phyloP scores from a whole-genome alignment of 768 basidiomycete species.

The Lepiota venenata region DNA sequence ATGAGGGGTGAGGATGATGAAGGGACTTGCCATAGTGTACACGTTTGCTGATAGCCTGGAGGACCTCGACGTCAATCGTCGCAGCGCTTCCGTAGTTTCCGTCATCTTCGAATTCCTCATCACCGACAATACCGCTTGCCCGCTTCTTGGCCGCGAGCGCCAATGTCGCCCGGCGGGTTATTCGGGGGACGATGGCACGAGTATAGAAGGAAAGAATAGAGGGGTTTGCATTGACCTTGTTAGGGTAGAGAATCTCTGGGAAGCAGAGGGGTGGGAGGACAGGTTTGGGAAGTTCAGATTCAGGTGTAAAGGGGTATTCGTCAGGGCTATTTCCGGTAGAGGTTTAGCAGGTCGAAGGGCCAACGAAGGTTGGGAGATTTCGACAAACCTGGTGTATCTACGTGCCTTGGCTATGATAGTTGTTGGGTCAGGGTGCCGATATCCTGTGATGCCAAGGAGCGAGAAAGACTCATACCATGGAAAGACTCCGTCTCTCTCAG shows the following conservation, averaged over 20 bases:
- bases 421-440: conserved; percentile 10
- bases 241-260: conserved; percentile 76
- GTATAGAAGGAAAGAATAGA: conserved; percentile 91
- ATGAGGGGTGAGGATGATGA: not conserved
- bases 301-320: conserved; percentile 89
- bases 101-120: conserved; percentile 82
- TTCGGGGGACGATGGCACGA: conserved; percentile 82
- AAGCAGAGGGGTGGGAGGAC: conserved; percentile 71
- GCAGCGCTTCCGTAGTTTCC: conserved; percentile 97
- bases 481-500: conserved; percentile 92
- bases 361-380: not conserved
- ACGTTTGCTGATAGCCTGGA: conserved; percentile 97
- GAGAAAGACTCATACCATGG: conserved; percentile 65
- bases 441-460: not conserved
- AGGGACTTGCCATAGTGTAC: conserved; percentile 89
- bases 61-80: conserved; percentile 90
- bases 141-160: conserved; percentile 64
- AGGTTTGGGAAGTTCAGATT: conserved; percentile 68
- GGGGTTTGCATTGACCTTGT: conserved; percentile 81
- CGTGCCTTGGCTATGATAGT: conserved; percentile 77
- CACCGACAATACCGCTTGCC: conserved; percentile 60
- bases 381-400: conserved; percentile 81
- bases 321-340: conserved; percentile 65
- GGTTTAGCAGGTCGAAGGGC: not conserved
- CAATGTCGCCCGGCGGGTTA: conserved; percentile 71